These are phyloP conservation scores for Sclerotiophoma versabilis DNA, from an alignment of 2,329 filamentous ascomycete genomes.

Conservation along the genomic window DNA sequence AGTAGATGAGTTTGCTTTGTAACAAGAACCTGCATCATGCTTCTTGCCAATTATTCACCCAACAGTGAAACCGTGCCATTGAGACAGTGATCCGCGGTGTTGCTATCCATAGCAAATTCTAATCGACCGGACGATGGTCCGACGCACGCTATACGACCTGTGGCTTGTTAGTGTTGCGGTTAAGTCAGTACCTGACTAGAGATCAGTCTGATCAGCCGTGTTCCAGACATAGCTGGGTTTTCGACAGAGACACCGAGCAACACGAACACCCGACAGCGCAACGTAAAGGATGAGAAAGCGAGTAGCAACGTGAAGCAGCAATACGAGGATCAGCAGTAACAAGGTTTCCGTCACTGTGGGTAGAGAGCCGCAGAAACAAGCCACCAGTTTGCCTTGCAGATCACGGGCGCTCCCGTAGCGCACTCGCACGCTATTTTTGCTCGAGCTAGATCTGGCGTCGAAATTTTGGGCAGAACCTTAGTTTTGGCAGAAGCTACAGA, in stretches of 20 bases:
- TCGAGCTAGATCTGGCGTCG: slow-evolving; percentile 1
- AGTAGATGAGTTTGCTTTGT: too few relatives aligned
- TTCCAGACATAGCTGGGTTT: slow-evolving; percentile 2
- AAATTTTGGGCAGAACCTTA: slow-evolving; percentile 3
- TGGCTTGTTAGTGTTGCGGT: slow-evolving; percentile 1
- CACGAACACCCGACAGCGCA: too few relatives aligned
- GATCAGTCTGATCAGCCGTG: slow-evolving; percentile 1
- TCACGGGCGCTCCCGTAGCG: slow-evolving; percentile 28
- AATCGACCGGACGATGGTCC: slow-evolving; percentile 6
- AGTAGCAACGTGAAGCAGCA: too few relatives aligned
- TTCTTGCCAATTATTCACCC: not conserved
- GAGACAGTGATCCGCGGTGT: not conserved
- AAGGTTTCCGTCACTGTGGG: not conserved
- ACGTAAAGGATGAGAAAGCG: too few relatives aligned
- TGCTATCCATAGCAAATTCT: slow-evolving; percentile 7
- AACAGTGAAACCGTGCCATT: not conserved
- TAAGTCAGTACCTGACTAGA: slow-evolving; percentile 19
- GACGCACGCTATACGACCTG: slow-evolving; percentile 1
- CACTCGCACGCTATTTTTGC: slow-evolving; percentile 5
- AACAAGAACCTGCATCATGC: not conserved
- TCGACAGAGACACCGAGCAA: too few relatives aligned
- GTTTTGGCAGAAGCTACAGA: not conserved
- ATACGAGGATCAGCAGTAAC: not conserved
- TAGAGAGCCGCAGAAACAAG: slow-evolving; percentile 1
- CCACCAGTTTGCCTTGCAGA: slow-evolving; percentile 16